Evolutionary conservation across 257 asterid genomes (phyloP), one percentile per base, ranked within the genome.

Genomic region (Fraxinus americana): DNA sequence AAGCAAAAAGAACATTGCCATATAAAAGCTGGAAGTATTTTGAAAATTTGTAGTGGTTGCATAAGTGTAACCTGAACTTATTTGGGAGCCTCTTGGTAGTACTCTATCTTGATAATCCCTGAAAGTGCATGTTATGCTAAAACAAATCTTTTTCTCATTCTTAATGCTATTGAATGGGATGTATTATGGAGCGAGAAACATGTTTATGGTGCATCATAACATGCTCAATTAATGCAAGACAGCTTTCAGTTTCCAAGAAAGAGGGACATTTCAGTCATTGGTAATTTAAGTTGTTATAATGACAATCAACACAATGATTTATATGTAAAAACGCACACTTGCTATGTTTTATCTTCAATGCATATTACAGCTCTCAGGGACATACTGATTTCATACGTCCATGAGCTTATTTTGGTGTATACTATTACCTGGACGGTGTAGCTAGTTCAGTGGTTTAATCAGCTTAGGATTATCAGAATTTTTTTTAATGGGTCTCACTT

Each of bases 401-500:
- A 13, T 3, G 16, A 25, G 36, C 36, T 27, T 63, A 59, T 10
- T 8, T n/a, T 57, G 29, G 13, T 63, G 27, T 27, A 63, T 63
- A 27, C 45, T 78, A n/a, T 57, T 32, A 54, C 34, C 69, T n/a
- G 68, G 52, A 59, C 30, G 4, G 7, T 36, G 66, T 35, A 52
- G 21, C 17, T 8, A 11, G 6, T 43, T 23, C 34, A 9, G 45
- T 79, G 29, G 19, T 1, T 36, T 32, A n/a, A 68, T 75, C 34
- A 12, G 17, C 61, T 63, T 38, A 77, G 38, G 65, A 32, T n/a
- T 67, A 59, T 35, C 73, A 45, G 72, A 29, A 8, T 25, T 67
- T 61, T 29, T 82, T 57, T 70, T 34, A 63, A 67, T 34, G 78
- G 54, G 71, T 21, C 73, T 65, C 70, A 63, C 38, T 74, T 76